A percentile compares a stretch with the other conserved stretches of the same genome.
These are phyloP conservation scores for Suillus paluster DNA, from an alignment of 768 basidiomycete species.

Conservation along the genomic window DNA sequence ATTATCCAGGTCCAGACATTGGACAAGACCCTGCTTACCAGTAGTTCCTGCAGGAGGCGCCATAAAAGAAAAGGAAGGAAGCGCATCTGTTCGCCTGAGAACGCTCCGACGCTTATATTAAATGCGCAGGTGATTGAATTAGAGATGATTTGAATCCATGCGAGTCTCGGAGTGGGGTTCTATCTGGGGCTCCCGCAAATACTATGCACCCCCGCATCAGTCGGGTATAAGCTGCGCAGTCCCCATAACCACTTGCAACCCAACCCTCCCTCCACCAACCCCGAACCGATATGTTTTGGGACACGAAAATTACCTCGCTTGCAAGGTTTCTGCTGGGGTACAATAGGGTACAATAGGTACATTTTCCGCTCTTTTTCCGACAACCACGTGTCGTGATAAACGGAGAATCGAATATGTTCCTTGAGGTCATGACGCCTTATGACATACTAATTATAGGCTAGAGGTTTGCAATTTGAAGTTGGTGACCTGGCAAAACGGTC, in stretches of 20 bases:
- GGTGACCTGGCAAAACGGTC: neutral
- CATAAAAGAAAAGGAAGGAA: conserved; percentile 30
- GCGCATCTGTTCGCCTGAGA: neutral
- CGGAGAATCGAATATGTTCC: too few relatives aligned
- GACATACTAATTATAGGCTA: too few relatives aligned
- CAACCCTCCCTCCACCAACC: neutral
- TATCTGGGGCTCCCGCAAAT: neutral
- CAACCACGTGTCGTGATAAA: too few relatives aligned
- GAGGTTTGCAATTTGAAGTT: too few relatives aligned
- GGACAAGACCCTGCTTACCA: conserved; percentile 30
- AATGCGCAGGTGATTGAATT: neutral
- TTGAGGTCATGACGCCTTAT: too few relatives aligned
- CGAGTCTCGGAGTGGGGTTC: neutral
- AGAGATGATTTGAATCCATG: neutral
- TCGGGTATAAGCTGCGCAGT: conserved; percentile 6
- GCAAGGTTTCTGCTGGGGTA: too few relatives aligned
- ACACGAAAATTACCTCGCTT: too few relatives aligned
- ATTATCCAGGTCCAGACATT: neutral
- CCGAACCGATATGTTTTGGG: neutral
- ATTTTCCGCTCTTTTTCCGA: too few relatives aligned
- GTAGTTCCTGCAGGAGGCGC: conserved; percentile 45
- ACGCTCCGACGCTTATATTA: conserved; percentile 13
- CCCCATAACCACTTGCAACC: conserved; percentile 10
- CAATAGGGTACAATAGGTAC: too few relatives aligned
- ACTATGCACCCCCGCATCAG: conserved; percentile 3